These are phyloP conservation scores for Sphagnum contortum DNA, from an alignment of 225 moss, liverwort and hornwort genomes.

Conservation along the genomic window DNA sequence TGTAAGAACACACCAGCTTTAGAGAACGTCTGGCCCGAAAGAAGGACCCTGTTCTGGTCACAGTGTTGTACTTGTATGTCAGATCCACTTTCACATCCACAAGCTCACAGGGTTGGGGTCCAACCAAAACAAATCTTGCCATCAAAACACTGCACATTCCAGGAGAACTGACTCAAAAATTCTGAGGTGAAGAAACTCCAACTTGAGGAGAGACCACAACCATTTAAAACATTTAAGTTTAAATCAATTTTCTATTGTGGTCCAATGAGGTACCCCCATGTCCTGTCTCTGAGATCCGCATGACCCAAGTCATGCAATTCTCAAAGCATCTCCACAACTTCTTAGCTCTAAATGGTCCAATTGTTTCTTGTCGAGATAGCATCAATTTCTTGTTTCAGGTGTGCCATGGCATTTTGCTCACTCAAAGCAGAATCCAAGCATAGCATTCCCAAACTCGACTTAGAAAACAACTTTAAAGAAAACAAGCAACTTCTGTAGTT, in stretches of 20 bases:
- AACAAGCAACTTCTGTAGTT: too few relatives aligned
- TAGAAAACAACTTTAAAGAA: too few relatives aligned
- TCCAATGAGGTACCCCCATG: too few relatives aligned
- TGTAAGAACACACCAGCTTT: slow-evolving; percentile 41
- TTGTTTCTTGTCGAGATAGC: too few relatives aligned
- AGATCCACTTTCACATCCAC: slow-evolving; percentile 80
- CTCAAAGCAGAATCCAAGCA: too few relatives aligned
- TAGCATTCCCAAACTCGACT: neutral
- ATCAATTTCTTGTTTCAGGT: too few relatives aligned
- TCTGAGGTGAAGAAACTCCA: neutral
- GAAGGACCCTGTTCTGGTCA: slow-evolving; percentile 61
- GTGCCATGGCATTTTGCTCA: too few relatives aligned
- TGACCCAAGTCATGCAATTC: neutral
- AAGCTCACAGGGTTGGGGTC: slow-evolving; percentile 79
- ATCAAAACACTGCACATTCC: slow-evolving; percentile 46
- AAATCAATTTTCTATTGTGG: too few relatives aligned
- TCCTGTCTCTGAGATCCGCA: neutral
- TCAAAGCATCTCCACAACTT: too few relatives aligned
- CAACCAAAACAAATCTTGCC: slow-evolving; percentile 69
- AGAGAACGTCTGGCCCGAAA: slow-evolving; percentile 68
- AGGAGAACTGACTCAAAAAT: neutral
- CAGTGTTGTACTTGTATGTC: slow-evolving; percentile 69
- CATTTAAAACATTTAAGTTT: too few relatives aligned
- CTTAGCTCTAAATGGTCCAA: too few relatives aligned
- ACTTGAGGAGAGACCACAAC: neutral